phyloP scores from a whole-genome alignment of 2,329 filamentous ascomycete species.

The Leptographium galeiforme region DNA sequence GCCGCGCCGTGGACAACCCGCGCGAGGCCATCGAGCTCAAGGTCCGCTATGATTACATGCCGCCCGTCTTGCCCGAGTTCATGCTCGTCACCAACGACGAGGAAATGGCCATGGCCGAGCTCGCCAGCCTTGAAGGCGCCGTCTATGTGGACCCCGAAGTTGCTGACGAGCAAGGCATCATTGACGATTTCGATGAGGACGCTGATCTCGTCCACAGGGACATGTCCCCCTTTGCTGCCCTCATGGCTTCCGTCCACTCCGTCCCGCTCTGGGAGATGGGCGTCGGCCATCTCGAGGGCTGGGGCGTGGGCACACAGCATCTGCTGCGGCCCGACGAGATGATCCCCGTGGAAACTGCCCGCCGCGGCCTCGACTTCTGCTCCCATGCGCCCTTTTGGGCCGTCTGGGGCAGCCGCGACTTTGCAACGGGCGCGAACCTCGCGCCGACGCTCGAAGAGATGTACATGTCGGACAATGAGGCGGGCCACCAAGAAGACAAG shows the following conservation, averaged over 20 bases:
- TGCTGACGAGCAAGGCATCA: too few species aligned
- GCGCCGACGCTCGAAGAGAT: constrained; percentile 33
- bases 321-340: constrained; percentile 45
- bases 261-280: constrained; percentile 41
- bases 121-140: neutral
- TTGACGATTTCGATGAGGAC: neutral
- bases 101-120: too few species aligned
- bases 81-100: neutral
- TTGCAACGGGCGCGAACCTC: constrained; percentile 33
- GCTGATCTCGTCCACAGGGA: neutral
- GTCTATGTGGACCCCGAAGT: too few species aligned
- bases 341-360: constrained; percentile 40
- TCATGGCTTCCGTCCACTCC: constrained; percentile 27
- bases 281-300: constrained; percentile 38
- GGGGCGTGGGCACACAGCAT: constrained; percentile 32
- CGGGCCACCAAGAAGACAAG: neutral
- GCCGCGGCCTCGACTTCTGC: constrained; percentile 38
- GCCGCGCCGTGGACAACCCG: constrained; percentile 33
- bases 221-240: neutral
- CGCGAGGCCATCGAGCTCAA: constrained; percentile 42
- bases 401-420: constrained; percentile 48
- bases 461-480: constrained; percentile 33
- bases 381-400: constrained; percentile 38
- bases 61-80: constrained; percentile 11
- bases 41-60: constrained; percentile 41